Evolutionary conservation across 345 rosid genomes (phyloP), one percentile per base, ranked within the genome.

Genomic region (Pugionium dolabratum): DNA sequence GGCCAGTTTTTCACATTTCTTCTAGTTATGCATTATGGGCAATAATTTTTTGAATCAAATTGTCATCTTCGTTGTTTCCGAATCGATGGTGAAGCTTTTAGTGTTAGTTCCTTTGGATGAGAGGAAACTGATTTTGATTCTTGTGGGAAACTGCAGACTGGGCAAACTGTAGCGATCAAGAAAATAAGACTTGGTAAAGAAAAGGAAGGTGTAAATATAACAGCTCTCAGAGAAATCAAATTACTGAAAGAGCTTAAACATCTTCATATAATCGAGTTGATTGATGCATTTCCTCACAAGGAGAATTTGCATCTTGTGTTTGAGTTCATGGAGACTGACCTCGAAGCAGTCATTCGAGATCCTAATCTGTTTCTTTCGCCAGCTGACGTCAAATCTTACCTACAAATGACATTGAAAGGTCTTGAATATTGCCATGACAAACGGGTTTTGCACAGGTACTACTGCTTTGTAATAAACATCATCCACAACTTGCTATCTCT

Each of bases 241-340:
- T 72, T 93, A 62, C 97, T 90, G 8, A 93, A 86, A 62, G 98
- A 93, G 81, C 88, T 93, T 53, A 86, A 85, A 64, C 85, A 84
- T 71, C 96, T 96, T 0, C 80, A 88, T 70, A 79, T 93, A 37
- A 90, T 93, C 1, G 96, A 86, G 83, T 72, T 93, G 74, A 82
- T 83, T 51, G 97, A 93, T 74, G 90, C 95, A 9, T 93, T 93
- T 55, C 97, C 97, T 63, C 97, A 90, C 82, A 93, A 93, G 76
- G 97, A 89, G 49, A 90, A 90, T 73, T 71, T 93, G 83, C 96
- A 93, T 70, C 78, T 93, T 60, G 98, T 93, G 76, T 93, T 93
- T 48, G 96, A 86, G 82, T 88, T 85, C 80, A 93, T 93, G 98
- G 97, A 90, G 85, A 93, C 96, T 53, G 98, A 88, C 62, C 97